Evolutionary conservation across 257 asterid genomes (phyloP), one percentile per base, ranked within the genome.

Genomic region (Osmanthus fragrans): DNA sequence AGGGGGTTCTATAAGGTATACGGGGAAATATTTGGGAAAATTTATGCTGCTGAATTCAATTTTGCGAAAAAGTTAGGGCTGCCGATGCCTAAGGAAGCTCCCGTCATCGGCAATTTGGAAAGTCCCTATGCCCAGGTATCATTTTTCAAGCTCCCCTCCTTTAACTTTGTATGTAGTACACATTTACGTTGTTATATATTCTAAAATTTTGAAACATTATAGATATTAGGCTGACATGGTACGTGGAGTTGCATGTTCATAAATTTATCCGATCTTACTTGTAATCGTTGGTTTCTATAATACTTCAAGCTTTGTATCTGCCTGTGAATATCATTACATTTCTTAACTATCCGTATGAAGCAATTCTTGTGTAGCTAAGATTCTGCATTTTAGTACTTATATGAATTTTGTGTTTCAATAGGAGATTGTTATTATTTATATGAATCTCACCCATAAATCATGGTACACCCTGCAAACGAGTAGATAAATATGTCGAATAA

Each of bases 1-100:
- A 85, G 85, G 77, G 99, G 98, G 11, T 96, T 96, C 77, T 96
- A 88, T 81, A 89, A 87, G 83, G 97, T 96, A 70, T 96, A 90
- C 79, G 93, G 89, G 1, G 97, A 89, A 77, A 73, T 93, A 18
- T 96, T 96, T 30, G 95, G 83, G 79, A 86, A 89, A 81, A 82
- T 96, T 71, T 96, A 89, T 73, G 90, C 85, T 30, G 84, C 76
- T 81, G 99, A 92, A 29, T 70, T 92, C 81, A 90, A 73, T 77
- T 96, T 85, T 29, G 86, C 94, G 68, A 90, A 84, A 90, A 92
- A 81, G 84, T 77, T 86, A 68, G 98, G 97, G 23, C 29, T 86
- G 74, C 87, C 80, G 0, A 70, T 81, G 74, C 99, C 99, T 0
- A 89, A 83, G 81, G 97, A 93, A 82, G 97, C 99, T 80, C 99